Evolutionary conservation across 768 basidiomycete species (phyloP), one percentile per base, ranked within the genome.

Genomic region (Mycena albidolilacea): DNA sequence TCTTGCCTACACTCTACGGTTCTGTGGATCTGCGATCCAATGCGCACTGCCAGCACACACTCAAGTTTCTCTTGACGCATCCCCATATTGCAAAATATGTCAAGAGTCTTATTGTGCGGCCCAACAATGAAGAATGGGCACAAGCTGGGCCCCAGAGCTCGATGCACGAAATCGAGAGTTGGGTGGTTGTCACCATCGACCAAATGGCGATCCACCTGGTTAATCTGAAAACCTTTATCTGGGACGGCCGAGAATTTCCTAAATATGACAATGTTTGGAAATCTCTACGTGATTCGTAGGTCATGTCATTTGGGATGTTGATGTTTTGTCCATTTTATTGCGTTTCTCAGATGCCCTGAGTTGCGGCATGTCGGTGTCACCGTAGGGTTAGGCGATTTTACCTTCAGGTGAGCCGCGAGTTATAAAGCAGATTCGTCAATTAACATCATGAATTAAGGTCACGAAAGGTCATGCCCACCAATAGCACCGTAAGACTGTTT

Each of bases 91-190:
- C 67, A 37, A 60, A 68, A 30, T 70, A 69, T 23, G 64, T 75
- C 67, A 75, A 70, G 57, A 70, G 11, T 4, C 71, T 75, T 7
- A 55, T 41, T 9, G 75, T 75, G 21, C 71, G 75, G 37, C 75
- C 75, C 7, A 75, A 75, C 58, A 75, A 75, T 48, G 68, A 75
- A 35, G 71, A 75, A 46, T 75, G 75, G 75, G 67, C 55, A 2
- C 67, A 65, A 35, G 9, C 68, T 19, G 14, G 35, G 30, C 55
- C 74, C 2, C 60, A 63, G 62, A 67, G 19, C 54, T 69, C 75
- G 59, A 70, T 67, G 59, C 75, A 44, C 38, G 71, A 72, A 17
- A 67, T 75, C 64, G 75, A 75, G 69, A 72, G 67, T 46, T 75
- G 75, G 75, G 71, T 75, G 2, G 71, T 70, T n/a, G 71, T 75